Base-by-base conservation (phyloP, 495 filamentous ascomycete species). In the Neurospora intermedia region DNA sequence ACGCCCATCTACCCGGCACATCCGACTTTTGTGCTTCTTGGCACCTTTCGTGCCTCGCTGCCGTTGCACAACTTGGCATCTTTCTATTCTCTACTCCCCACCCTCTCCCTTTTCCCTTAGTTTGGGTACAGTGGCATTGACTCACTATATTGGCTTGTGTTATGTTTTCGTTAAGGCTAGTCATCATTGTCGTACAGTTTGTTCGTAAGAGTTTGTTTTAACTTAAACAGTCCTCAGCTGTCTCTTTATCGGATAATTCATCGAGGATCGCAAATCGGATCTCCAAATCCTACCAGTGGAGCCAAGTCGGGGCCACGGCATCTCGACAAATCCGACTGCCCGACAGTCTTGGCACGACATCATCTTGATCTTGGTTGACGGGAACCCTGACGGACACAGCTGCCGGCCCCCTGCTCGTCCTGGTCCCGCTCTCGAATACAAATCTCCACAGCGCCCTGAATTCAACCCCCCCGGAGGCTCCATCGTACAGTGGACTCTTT, bases 291-390 rank as follows among this genome's bases (percentile, higher is more conserved):
- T 20, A n/a, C 3, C 9, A n/a, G 48, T 31, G 54, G 54, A 62
- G 54, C 23, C 54, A 62, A 31, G 23, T 62, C 54, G 54, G 54
- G 54, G 2, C 23, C 13, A 27, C 54, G 54, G 54, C 54, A 62
- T 62, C 54, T 62, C 6, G 54, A 35, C 54, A 35, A 62, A 23
- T 72, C 70, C 27, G 43, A 38, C 70, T 16, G 9, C 11, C 39
- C 39, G 39, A 41, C 8, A 16, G 70, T 71, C 70, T 72, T 66
- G 70, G 70, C 70, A 72, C 70, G 20, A 66, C 43, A 39, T 70
- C 69, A 42, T 70, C 69, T 42, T 69, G n/a, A 23, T 23, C 35
- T 6, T 4, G 27, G 27, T 27, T 6, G 5, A 38, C 35, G 35
- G 35, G 35, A 38, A 38, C 35, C 35, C 35, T 38, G 35, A 38